phyloP scores from a whole-genome alignment of 169 alveolate species.

The Plasmodium chabaudi region DNA sequence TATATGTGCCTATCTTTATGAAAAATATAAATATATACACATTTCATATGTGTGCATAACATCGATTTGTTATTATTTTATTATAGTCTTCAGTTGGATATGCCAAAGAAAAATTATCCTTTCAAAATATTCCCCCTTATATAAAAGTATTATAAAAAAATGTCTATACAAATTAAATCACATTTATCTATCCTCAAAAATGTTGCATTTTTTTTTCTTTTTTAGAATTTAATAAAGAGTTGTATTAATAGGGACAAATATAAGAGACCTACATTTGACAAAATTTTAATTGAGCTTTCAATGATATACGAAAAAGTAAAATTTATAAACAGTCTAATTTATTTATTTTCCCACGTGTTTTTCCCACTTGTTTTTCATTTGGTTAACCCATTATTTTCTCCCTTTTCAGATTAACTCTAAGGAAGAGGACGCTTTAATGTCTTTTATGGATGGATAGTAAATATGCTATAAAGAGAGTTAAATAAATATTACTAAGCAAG shows the following conservation, averaged over 20 bases:
- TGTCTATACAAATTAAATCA: neutral
- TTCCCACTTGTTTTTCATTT: slow-evolving; percentile 1
- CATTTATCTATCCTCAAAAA: neutral
- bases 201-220: neutral
- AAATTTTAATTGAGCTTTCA: slow-evolving; percentile 19
- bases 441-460: slow-evolving; percentile 74
- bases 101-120: slow-evolving; percentile 61
- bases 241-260: slow-evolving; percentile 38
- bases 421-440: slow-evolving; percentile 76
- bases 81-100: slow-evolving; percentile 64
- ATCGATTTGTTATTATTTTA: neutral
- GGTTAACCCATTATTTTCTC: neutral
- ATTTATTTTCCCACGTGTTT: neutral
- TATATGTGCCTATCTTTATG: neutral
- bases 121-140: slow-evolving; percentile 31
- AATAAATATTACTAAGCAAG: no score
- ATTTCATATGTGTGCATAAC: neutral
- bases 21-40: neutral
- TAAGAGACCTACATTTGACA: slow-evolving; percentile 66
- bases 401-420: slow-evolving; percentile 46
- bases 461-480: neutral
- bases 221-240: slow-evolving; percentile 42
- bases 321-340: neutral
- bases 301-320: slow-evolving; percentile 51
- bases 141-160: slow-evolving; percentile 56